A percentile compares a stretch with the other conserved stretches of the same genome.
Evolutionary conservation across 1,139 yeast species (phyloP).

Genomic region (Candida albicans): DNA sequence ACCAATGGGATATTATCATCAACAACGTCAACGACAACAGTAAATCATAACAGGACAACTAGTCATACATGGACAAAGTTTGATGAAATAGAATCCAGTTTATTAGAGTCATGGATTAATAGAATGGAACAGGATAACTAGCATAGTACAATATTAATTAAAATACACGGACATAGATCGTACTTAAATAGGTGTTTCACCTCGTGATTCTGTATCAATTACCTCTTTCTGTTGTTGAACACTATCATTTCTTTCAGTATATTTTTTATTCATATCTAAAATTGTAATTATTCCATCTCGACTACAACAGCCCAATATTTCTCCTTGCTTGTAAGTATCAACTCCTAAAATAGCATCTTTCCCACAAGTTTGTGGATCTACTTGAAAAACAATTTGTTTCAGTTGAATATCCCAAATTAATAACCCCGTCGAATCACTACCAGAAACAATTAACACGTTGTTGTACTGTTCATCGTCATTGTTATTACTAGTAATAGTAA

Average conservation of each 20-base stretch:
- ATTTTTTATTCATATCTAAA: slow-evolving; percentile 22
- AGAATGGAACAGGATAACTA: slow-evolving; percentile 24
- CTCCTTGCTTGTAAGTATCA: slow-evolving; percentile 39
- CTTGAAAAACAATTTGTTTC: slow-evolving; percentile 48
- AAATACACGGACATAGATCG: neutral
- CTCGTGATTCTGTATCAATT: neutral
- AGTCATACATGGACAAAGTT: slow-evolving; percentile 20
- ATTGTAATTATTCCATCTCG: slow-evolving; percentile 27
- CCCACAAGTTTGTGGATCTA: slow-evolving; percentile 21
- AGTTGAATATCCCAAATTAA: slow-evolving; percentile 76
- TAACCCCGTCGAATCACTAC: slow-evolving; percentile 62
- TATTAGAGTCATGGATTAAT: slow-evolving; percentile 46
- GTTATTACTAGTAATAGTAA: too few relatives aligned
- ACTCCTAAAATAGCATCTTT: slow-evolving; percentile 49
- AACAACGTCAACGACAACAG: neutral
- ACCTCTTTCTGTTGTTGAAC: neutral
- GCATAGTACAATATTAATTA: neutral
- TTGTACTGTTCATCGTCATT: too few relatives aligned
- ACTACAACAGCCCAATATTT: slow-evolving; percentile 40
- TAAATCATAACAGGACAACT: neutral
- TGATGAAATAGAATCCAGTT: slow-evolving; percentile 47
- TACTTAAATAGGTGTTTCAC: slow-evolving; percentile 7
- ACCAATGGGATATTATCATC: neutral
- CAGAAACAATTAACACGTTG: slow-evolving; percentile 54
- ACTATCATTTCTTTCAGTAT: slow-evolving; percentile 4